Evolutionary conservation across 371 early-diverging fungal species (phyloP).

Genomic region (Mortierella sp.): DNA sequence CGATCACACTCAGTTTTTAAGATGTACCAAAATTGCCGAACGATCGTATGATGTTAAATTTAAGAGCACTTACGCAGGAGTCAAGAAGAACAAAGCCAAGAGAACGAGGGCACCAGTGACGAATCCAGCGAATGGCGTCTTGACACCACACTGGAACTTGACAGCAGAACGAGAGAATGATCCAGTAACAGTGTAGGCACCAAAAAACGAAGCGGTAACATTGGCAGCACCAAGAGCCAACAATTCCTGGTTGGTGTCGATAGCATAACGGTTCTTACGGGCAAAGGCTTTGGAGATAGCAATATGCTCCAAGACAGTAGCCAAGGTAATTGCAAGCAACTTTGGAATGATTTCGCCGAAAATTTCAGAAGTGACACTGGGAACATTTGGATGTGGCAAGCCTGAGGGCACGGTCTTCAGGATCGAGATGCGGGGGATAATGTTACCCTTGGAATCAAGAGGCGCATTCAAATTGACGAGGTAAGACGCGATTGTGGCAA

Average conservation of each 20-base stretch:
- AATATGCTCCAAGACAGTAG: conserved; percentile 88
- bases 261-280: conserved; percentile 62
- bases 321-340: conserved; percentile 76
- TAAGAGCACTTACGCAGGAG: conserved; percentile 66
- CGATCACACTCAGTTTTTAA: too few relatives aligned
- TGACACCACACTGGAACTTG: conserved; percentile 66
- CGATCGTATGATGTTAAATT: not conserved
- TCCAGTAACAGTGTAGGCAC: conserved; percentile 86
- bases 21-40: not conserved
- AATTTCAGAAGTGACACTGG: conserved; percentile 60
- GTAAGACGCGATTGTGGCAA: conserved; percentile 81
- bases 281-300: conserved; percentile 87
- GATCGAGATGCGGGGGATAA: conserved; percentile 58
- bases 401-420: conserved; percentile 82
- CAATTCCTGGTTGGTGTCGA: conserved; percentile 84
- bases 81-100: conserved; percentile 79
- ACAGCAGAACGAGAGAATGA: conserved; percentile 90
- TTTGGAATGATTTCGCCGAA: conserved; percentile 63
- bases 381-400: conserved; percentile 70
- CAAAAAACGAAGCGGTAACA: conserved; percentile 83
- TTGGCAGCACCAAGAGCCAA: conserved; percentile 86
- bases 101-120: conserved; percentile 83
- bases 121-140: conserved; percentile 81
- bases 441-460: conserved; percentile 25
- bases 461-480: conserved; percentile 62